Percentiles rank a stretch among this genome's conserved stretches.
Conservation (phyloP, 2,329 filamentous ascomycete genomes). For the Talaromyces sp. region DNA sequence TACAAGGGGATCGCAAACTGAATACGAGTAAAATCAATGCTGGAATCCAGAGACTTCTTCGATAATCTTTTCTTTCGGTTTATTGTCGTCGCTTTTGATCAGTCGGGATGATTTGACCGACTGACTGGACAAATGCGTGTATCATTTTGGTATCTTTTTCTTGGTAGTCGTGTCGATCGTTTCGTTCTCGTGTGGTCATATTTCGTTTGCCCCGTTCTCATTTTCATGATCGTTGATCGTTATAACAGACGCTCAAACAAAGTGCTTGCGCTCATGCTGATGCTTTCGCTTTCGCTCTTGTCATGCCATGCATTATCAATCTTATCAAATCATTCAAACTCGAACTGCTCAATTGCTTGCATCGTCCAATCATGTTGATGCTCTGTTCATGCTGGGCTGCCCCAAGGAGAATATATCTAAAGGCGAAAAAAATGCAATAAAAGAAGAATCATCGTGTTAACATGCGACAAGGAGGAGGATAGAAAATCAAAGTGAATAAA, state of each 20-base stretch:
- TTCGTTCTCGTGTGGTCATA: not conserved
- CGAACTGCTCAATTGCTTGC: constrained; percentile 6
- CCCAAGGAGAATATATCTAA: constrained; percentile 16
- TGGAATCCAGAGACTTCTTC: not conserved
- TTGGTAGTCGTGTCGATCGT: not conserved
- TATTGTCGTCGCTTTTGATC: not conserved
- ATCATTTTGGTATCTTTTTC: not conserved
- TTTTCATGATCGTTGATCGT: not conserved
- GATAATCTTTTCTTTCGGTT: not conserved
- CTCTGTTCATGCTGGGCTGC: constrained; percentile 16
- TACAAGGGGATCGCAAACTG: not conserved
- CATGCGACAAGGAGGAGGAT: not conserved
- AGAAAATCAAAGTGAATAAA: constrained; percentile 12
- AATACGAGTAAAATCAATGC: not conserved
- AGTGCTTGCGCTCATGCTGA: not conserved
- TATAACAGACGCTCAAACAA: constrained; percentile 1
- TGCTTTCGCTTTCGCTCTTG: not conserved
- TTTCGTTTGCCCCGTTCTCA: not conserved
- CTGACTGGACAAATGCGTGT: too few species aligned
- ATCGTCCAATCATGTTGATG: constrained; percentile 15
- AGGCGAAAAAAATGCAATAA: constrained; percentile 4
- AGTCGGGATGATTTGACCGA: not conserved
- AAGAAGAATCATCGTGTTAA: constrained; percentile 4
- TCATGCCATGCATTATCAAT: not conserved
- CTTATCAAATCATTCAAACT: constrained; percentile 6